Evolutionary conservation across 257 asterid species (phyloP).

Genomic region (Solanum habrochaites): DNA sequence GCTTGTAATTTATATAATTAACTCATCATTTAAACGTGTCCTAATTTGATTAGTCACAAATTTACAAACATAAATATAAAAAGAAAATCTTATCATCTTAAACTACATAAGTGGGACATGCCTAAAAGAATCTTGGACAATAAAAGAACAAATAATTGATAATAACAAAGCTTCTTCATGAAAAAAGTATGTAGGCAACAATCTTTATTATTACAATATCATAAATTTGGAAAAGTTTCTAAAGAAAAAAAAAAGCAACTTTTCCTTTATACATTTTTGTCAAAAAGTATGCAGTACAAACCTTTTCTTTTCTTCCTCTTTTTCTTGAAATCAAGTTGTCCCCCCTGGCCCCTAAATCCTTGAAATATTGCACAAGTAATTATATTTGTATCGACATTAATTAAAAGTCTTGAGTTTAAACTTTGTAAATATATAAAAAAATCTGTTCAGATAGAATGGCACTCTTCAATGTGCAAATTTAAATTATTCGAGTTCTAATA

Average conservation of each 20-base stretch:
- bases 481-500: neutral
- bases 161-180: neutral
- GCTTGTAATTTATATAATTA: no score
- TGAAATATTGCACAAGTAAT: neutral
- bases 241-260: neutral
- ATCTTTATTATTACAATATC: neutral
- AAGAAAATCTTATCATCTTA: neutral
- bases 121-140: neutral
- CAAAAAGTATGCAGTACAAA: neutral
- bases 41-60: neutral
- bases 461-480: accelerated
- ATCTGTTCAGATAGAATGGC: neutral
- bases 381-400: neutral
- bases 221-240: neutral
- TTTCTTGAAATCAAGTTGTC: neutral
- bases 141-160: neutral
- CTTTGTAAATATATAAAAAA: neutral
- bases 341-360: neutral
- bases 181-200: neutral
- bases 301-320: neutral
- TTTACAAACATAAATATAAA: no score
- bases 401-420: neutral
- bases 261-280: neutral
- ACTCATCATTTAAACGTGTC: neutral
- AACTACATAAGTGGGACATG: neutral